phyloP scores from a whole-genome alignment of 768 basidiomycete species.

The Boletus vermiculosoides region DNA sequence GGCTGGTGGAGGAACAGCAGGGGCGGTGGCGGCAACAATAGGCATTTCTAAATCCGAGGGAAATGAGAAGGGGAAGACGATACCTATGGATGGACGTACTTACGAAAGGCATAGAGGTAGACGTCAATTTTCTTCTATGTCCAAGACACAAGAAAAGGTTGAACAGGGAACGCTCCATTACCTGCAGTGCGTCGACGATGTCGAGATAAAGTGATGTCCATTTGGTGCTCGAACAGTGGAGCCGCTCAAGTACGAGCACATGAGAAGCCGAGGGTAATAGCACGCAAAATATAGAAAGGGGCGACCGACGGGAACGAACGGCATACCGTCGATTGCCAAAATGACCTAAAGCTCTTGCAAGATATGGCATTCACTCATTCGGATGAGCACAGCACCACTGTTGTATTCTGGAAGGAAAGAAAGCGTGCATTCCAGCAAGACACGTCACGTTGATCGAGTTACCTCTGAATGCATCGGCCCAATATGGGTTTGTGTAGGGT shows the following conservation, averaged over 20 bases:
- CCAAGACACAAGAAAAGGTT: constrained; percentile 24
- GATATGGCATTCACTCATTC: too few relatives aligned
- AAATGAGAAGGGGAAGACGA: background rate
- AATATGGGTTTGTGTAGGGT: too few relatives aligned
- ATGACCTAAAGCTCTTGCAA: too few relatives aligned
- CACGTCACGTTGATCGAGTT: too few relatives aligned
- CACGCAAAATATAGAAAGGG: too few relatives aligned
- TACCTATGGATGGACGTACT: constrained; percentile 35
- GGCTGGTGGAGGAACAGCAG: constrained; percentile 58
- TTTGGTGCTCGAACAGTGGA: constrained; percentile 71
- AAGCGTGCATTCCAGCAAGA: too few relatives aligned
- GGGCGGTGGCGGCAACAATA: constrained; percentile 65
- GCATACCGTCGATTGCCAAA: too few relatives aligned
- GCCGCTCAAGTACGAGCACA: constrained; percentile 83
- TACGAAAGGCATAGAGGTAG: constrained; percentile 20
- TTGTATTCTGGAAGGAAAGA: too few relatives aligned
- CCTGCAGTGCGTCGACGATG: constrained; percentile 67
- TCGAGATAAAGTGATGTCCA: constrained; percentile 90
- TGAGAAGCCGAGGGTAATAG: constrained; percentile 45
- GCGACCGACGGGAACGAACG: too few relatives aligned
- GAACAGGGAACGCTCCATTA: constrained; percentile 53
- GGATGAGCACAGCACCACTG: too few relatives aligned
- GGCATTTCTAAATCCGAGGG: constrained; percentile 69
- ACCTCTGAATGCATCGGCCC: too few relatives aligned
- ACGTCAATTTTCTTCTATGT: constrained; percentile 34